Evolutionary conservation across 331 rosid genomes (phyloP).

Genomic region (Saraca asoca): DNA sequence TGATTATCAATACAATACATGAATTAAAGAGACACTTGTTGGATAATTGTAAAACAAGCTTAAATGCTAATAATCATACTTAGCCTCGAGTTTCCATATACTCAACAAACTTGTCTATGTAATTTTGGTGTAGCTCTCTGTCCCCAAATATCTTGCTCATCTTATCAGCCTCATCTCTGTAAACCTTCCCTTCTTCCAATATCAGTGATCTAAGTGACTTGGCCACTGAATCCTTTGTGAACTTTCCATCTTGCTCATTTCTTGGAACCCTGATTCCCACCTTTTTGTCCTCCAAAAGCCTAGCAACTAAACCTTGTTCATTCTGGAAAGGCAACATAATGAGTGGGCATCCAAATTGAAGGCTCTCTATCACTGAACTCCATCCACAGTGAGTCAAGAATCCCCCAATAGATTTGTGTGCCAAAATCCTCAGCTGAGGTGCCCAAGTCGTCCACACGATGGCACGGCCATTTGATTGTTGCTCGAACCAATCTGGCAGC

Average conservation of each 20-base stretch:
- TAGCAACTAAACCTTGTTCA: constrained; percentile 39
- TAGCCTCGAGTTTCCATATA: constrained; percentile 4
- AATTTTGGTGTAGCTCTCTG: constrained; percentile 32
- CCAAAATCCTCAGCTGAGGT: constrained; percentile 33
- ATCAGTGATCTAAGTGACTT: constrained; percentile 31
- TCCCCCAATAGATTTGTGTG: constrained; percentile 32
- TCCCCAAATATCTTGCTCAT: constrained; percentile 27
- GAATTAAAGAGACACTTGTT: too few species aligned
- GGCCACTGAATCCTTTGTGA: constrained; percentile 33
- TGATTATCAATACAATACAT: too few species aligned
- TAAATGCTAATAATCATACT: not conserved
- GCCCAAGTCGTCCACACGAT: constrained; percentile 26
- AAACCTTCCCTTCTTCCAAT: constrained; percentile 36
- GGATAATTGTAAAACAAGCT: too few species aligned
- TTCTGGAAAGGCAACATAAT: constrained; percentile 34
- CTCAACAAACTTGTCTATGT: constrained; percentile 32
- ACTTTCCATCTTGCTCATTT: constrained; percentile 34
- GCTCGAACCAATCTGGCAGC: not conserved
- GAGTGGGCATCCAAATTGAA: constrained; percentile 28
- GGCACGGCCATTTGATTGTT: not conserved
- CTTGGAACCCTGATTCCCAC: constrained; percentile 41
- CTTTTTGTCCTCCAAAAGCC: constrained; percentile 35
- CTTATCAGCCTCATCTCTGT: constrained; percentile 36
- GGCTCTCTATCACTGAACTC: constrained; percentile 31
- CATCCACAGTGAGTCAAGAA: constrained; percentile 29